Evolutionary conservation across 345 rosid genomes (phyloP).

Genomic region (Ceriops tagal): DNA sequence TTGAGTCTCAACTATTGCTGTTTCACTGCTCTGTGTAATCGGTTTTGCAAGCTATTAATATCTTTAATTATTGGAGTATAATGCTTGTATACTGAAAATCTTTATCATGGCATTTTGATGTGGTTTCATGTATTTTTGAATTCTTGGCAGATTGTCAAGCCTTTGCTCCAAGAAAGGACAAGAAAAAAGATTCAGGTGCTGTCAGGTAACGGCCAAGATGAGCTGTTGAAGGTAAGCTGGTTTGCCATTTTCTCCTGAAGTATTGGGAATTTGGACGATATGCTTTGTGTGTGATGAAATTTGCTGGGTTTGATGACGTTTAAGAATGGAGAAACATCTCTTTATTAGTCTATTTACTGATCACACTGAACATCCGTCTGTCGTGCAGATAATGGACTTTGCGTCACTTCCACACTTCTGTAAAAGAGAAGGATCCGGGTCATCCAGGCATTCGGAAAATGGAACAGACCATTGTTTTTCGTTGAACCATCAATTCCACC

Average conservation of each 20-base stretch:
- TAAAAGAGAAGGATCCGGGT: slow-evolving; percentile 74
- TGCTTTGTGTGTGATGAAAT: neutral
- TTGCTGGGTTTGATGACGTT: neutral
- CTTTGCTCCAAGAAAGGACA: slow-evolving; percentile 91
- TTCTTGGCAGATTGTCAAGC: slow-evolving; percentile 72
- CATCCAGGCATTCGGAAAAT: slow-evolving; percentile 50
- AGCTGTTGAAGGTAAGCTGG: slow-evolving; percentile 63
- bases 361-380: slow-evolving; percentile 8
- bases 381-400: slow-evolving; percentile 69
- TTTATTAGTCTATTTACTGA: neutral
- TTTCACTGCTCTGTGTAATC: neutral
- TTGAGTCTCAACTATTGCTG: neutral
- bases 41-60: neutral
- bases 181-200: slow-evolving; percentile 74
- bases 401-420: slow-evolving; percentile 88
- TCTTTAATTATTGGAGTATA: neutral
- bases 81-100: neutral
- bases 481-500: slow-evolving; percentile 81
- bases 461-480: slow-evolving; percentile 54
- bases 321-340: neutral
- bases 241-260: slow-evolving; percentile 5
- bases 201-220: slow-evolving; percentile 74
- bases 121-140: slow-evolving; percentile 3
- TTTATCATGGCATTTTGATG: neutral
- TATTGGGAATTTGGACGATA: slow-evolving; percentile 3